These are phyloP conservation scores for Myxozyma udenii DNA, from an alignment of 805 yeast species.

Conservation along the genomic window DNA sequence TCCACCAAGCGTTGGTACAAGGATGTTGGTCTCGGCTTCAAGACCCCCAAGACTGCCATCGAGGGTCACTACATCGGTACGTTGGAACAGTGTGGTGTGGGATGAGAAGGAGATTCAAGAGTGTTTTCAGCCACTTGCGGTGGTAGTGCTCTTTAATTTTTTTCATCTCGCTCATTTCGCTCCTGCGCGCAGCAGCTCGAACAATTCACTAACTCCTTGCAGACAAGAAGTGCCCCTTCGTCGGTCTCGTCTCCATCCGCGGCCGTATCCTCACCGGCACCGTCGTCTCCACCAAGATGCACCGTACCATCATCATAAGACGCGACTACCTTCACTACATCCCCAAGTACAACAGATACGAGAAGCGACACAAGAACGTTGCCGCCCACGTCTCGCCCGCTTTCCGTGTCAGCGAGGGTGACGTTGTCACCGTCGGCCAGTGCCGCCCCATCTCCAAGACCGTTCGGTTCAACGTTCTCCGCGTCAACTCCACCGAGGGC, in stretches of 20 bases:
- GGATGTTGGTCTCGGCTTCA: conserved; percentile 99
- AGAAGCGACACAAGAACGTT: conserved; percentile 99
- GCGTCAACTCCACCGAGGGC: conserved; percentile 83
- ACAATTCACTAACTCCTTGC: too few relatives aligned
- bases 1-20: conserved; percentile 99
- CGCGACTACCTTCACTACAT: conserved; percentile 99
- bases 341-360: conserved; percentile 99
- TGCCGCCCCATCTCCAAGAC: conserved; percentile 99
- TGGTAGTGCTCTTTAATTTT: too few relatives aligned
- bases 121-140: too few relatives aligned
- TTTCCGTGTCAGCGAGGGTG: conserved; percentile 99
- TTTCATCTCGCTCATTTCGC: too few relatives aligned
- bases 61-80: conserved; percentile 91
- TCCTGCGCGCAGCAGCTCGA: too few relatives aligned
- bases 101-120: too few relatives aligned
- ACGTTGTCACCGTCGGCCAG: conserved; percentile 98
- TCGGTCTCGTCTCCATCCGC: conserved; percentile 95
- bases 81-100: conserved; percentile 36
- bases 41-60: conserved; percentile 98
- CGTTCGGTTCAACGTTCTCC: conserved; percentile 98
- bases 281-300: conserved; percentile 99
- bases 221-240: conserved; percentile 98
- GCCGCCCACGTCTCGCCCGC: conserved; percentile 99
- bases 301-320: conserved; percentile 99
- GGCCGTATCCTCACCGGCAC: conserved; percentile 99